A percentile compares a stretch with the other conserved stretches of the same genome.
Evolutionary conservation across 2,329 filamentous ascomycete species (phyloP).

Genomic region (Diaporthe velutina): DNA sequence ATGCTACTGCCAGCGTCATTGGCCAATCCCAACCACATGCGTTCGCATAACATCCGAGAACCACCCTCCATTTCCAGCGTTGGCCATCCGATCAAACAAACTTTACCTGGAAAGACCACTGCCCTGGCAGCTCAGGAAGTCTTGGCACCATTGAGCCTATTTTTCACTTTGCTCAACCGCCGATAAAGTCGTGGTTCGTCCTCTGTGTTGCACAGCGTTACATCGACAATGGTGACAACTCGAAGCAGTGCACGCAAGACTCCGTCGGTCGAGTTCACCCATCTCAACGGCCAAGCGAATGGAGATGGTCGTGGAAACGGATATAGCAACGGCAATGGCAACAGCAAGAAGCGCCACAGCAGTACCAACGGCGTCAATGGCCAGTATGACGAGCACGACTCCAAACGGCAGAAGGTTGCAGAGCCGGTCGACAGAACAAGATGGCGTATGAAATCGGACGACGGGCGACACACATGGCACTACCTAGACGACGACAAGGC

Average conservation of each 20-base stretch:
- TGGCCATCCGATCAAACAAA: neutral
- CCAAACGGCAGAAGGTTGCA: conserved; percentile 61
- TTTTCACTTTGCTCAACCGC: neutral
- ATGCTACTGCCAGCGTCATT: neutral
- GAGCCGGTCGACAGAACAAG: conserved; percentile 81
- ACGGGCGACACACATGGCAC: conserved; percentile 92
- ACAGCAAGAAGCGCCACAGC: conserved; percentile 57
- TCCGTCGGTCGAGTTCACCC: neutral
- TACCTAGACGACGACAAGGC: conserved; percentile 84
- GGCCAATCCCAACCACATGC: neutral
- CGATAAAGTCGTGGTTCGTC: neutral
- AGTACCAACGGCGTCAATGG: conserved; percentile 47
- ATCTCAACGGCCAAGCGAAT: neutral
- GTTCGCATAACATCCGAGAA: neutral
- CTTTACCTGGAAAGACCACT: neutral
- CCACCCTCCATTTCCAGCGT: neutral
- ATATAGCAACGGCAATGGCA: conserved; percentile 42
- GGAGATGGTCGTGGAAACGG: conserved; percentile 41
- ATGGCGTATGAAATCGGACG: conserved; percentile 88
- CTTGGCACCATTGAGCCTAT: neutral
- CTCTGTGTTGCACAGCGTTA: neutral
- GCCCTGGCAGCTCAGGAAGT: neutral
- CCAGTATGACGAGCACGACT: conserved; percentile 43
- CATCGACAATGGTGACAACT: conserved; percentile 42
- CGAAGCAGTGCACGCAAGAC: conserved; percentile 38